Conservation (phyloP, 192 early-diverging fungal genomes). For the Spizellomyces punctatus region DNA sequence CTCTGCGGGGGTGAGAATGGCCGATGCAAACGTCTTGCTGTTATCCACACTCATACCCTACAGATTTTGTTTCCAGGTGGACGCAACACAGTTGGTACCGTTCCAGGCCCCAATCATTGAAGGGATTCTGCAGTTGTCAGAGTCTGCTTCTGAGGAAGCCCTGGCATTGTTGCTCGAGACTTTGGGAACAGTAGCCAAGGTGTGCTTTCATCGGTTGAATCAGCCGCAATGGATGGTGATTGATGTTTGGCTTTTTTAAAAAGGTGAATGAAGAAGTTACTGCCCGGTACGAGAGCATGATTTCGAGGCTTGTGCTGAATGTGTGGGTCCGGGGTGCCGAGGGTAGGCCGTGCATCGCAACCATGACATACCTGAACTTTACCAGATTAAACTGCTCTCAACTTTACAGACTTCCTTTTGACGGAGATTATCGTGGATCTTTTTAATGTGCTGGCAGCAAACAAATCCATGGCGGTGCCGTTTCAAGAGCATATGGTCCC, state of each 20-base stretch:
- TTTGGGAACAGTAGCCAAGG: slow-evolving; percentile 61
- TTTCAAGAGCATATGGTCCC: slow-evolving; percentile 80
- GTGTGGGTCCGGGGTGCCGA: slow-evolving; percentile 80
- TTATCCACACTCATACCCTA: slow-evolving; percentile 12
- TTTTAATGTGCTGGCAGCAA: slow-evolving; percentile 74
- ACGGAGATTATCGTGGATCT: slow-evolving; percentile 76
- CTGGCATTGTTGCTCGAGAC: slow-evolving; percentile 71
- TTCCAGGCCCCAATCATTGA: slow-evolving; percentile 66
- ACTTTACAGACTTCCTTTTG: slow-evolving; percentile 66
- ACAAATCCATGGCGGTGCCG: slow-evolving; percentile 59
- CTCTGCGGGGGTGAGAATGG: slow-evolving; percentile 58
- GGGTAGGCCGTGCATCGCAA: slow-evolving; percentile 34
- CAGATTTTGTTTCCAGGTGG: neutral
- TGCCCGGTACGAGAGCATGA: slow-evolving; percentile 69
- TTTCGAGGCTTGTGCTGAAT: slow-evolving; percentile 73
- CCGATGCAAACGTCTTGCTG: neutral
- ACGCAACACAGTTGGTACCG: slow-evolving; percentile 31
- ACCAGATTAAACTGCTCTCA: neutral
- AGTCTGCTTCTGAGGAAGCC: slow-evolving; percentile 65
- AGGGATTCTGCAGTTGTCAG: slow-evolving; percentile 56
- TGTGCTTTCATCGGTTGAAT: slow-evolving; percentile 26
- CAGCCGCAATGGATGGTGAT: neutral
- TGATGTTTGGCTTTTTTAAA: neutral
- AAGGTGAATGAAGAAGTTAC: slow-evolving; percentile 72
- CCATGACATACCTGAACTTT: neutral